A percentile compares a stretch with the other conserved stretches of the same genome.
Evolutionary conservation across 805 yeast genomes (phyloP).

Genomic region (Hemisphaericaspora nanyangensis): DNA sequence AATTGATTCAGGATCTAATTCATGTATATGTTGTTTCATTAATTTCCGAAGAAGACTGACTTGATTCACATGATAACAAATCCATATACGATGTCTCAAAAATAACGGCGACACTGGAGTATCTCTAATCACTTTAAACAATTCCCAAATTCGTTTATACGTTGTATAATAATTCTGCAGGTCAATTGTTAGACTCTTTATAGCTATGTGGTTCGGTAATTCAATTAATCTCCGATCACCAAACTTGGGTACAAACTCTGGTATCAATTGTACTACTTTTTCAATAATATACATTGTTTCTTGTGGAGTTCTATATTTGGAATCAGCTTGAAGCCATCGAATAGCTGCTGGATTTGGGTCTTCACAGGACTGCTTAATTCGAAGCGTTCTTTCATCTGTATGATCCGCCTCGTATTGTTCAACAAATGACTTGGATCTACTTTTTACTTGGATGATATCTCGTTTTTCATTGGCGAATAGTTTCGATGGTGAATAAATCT

Average conservation of each 20-base stretch:
- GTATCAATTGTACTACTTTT: neutral
- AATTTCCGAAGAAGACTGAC: slow-evolving; percentile 10
- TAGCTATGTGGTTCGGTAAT: neutral
- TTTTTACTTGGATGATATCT: no score
- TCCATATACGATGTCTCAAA: slow-evolving; percentile 27
- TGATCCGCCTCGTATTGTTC: neutral
- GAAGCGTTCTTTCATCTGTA: neutral
- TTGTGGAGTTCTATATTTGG: neutral
- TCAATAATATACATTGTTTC: neutral
- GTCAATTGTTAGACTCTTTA: neutral
- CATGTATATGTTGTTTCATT: neutral
- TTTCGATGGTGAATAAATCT: no score
- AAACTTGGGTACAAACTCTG: neutral
- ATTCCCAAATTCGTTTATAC: neutral
- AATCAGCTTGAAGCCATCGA: neutral
- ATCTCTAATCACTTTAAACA: neutral
- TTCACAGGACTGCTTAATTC: neutral
- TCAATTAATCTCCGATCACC: neutral
- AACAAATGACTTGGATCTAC: neutral
- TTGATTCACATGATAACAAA: slow-evolving; percentile 35
- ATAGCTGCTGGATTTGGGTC: neutral
- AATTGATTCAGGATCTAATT: slow-evolving; percentile 20
- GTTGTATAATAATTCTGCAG: no score
- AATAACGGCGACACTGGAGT: slow-evolving; percentile 4
- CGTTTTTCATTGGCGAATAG: no score